These are phyloP conservation scores for Umbilicaria muhlenbergii DNA, from an alignment of 495 filamentous ascomycete species.

Conservation along the genomic window DNA sequence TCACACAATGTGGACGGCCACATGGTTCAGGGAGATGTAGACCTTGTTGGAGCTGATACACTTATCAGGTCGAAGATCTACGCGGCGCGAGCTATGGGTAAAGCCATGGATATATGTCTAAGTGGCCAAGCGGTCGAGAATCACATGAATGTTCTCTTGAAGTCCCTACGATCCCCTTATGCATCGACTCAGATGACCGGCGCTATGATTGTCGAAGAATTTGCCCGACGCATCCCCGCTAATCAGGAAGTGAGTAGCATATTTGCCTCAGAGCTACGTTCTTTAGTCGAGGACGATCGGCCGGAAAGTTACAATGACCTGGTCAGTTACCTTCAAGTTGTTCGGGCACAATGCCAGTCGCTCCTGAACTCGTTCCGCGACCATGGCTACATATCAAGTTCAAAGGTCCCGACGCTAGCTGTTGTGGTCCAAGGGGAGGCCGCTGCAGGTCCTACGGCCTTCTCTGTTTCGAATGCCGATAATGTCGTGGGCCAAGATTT, in stretches of 20 bases:
- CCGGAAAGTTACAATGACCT: slow-evolving; percentile 76
- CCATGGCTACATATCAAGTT: slow-evolving; percentile 55
- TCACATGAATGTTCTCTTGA: slow-evolving; percentile 19
- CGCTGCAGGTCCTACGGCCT: slow-evolving; percentile 78
- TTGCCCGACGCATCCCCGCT: slow-evolving; percentile 30
- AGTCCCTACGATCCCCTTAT: slow-evolving; percentile 42
- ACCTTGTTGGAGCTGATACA: slow-evolving; percentile 77
- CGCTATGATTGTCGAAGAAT: slow-evolving; percentile 79
- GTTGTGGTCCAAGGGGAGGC: slow-evolving; percentile 85
- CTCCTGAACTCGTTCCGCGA: slow-evolving; percentile 82
- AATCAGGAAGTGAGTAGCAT: slow-evolving; percentile 24
- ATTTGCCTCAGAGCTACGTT: slow-evolving; percentile 39
- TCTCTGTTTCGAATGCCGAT: slow-evolving; percentile 75
- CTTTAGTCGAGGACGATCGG: slow-evolving; percentile 63
- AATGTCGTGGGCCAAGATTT: slow-evolving; percentile 72
- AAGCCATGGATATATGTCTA: slow-evolving; percentile 49
- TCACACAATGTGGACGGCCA: slow-evolving; percentile 92
- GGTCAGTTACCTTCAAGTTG: slow-evolving; percentile 71
- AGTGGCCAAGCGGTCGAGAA: slow-evolving; percentile 22
- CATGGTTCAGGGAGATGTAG: slow-evolving; percentile 94
- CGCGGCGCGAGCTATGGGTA: slow-evolving; percentile 70
- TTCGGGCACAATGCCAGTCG: slow-evolving; percentile 78
- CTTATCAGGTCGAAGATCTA: slow-evolving; percentile 78
- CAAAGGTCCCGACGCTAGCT: slow-evolving; percentile 63
- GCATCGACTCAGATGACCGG: slow-evolving; percentile 76